Percentiles rank a stretch among this genome's conserved stretches.
Conservation (phyloP, 2,329 filamentous ascomycete genomes). For the Periconia sp. region DNA sequence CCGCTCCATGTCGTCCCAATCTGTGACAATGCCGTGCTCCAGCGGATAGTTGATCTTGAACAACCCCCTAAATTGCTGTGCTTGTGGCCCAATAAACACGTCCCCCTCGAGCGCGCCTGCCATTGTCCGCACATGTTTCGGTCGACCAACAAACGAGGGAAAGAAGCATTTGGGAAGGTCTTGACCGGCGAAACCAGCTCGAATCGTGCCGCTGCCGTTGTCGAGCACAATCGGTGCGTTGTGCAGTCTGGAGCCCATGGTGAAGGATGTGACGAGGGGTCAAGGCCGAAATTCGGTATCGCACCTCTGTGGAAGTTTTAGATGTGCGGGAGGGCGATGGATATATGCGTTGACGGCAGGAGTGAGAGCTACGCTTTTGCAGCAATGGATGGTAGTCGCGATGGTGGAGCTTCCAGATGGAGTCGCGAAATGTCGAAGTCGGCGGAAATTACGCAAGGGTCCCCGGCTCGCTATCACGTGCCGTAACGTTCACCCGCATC, state of each 20-base stretch:
- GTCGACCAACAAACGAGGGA: conserved; percentile 93
- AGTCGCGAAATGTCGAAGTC: conserved; percentile 37
- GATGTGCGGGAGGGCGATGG: neutral
- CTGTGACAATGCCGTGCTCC: conserved; percentile 96
- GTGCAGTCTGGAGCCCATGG: conserved; percentile 74
- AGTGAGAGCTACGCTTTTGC: conserved; percentile 15
- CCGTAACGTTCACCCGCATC: neutral
- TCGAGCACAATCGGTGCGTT: conserved; percentile 98
- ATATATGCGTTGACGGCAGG: conserved; percentile 1
- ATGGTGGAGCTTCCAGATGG: conserved; percentile 20
- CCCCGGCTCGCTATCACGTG: conserved; percentile 30
- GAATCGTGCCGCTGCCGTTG: conserved; percentile 97
- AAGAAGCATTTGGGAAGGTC: conserved; percentile 97
- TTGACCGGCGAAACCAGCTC: conserved; percentile 94
- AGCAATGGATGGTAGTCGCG: conserved; percentile 19
- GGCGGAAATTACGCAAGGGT: conserved; percentile 28
- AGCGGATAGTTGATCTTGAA: conserved; percentile 95
- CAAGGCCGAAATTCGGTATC: neutral
- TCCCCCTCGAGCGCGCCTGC: conserved; percentile 97
- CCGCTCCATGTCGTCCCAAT: conserved; percentile 99
- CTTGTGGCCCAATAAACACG: conserved; percentile 92
- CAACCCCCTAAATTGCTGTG: conserved; percentile 85
- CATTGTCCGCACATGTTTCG: conserved; percentile 91
- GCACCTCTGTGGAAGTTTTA: neutral
- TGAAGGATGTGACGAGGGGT: conserved; percentile 16